Conservation (phyloP, 2,329 filamentous ascomycete species). For the Alternaria triticina region DNA sequence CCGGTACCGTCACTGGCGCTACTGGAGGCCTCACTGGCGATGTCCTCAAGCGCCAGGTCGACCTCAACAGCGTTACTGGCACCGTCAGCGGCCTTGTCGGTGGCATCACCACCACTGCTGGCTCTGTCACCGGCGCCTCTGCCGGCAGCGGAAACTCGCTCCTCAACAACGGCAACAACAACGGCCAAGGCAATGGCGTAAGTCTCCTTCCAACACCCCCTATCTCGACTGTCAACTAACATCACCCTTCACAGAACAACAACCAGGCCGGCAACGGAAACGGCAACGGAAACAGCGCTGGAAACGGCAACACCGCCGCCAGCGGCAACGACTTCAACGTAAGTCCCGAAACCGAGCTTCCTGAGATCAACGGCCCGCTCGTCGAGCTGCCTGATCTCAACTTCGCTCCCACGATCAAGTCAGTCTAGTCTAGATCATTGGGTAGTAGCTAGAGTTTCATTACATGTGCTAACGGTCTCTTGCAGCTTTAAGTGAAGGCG, state of each 20-base stretch:
- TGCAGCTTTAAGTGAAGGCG: not conserved
- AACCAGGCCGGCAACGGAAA: conserved; percentile 6
- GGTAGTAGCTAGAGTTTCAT: not conserved
- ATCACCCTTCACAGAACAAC: not conserved
- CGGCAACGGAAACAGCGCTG: conserved; percentile 15
- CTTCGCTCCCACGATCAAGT: conserved; percentile 11
- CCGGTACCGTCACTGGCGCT: not conserved
- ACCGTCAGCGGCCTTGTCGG: not conserved
- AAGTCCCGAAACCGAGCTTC: conserved; percentile 10
- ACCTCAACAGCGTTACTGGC: not conserved
- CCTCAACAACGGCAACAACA: conserved; percentile 9
- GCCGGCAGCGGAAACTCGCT: conserved; percentile 8
- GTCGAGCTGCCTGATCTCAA: conserved; percentile 6
- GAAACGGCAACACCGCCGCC: conserved; percentile 9
- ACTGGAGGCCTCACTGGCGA: not conserved
- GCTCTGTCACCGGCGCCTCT: conserved; percentile 14
- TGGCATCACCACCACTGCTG: conserved; percentile 4
- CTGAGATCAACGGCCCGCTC: not conserved
- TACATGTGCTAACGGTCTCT: not conserved
- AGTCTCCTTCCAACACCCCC: not conserved
- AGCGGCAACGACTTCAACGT: conserved; percentile 22
- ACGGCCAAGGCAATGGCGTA: conserved; percentile 13
- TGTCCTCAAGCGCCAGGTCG: not conserved
- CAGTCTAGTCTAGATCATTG: conserved; percentile 4
- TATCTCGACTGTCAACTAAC: not conserved